These are phyloP conservation scores for Rosa persica DNA, from an alignment of 306 rosid genomes.

Conservation along the genomic window DNA sequence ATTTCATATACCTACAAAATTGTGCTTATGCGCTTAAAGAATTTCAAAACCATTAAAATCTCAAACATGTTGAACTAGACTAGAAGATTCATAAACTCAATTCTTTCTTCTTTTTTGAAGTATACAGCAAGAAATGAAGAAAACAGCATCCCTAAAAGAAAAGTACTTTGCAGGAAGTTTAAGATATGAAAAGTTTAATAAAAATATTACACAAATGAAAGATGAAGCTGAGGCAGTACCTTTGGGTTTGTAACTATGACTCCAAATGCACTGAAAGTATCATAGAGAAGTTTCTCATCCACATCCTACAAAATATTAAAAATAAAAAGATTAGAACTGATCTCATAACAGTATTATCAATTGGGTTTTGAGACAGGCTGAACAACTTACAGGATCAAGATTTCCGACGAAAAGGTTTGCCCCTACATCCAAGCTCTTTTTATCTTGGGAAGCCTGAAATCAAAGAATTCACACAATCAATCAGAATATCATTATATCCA, in stretches of 20 bases:
- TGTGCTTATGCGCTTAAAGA: background rate
- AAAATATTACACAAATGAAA: background rate
- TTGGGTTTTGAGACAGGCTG: conserved; percentile 2
- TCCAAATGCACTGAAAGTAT: conserved; percentile 99
- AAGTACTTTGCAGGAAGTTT: background rate
- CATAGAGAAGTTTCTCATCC: conserved; percentile 93
- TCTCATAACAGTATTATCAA: background rate
- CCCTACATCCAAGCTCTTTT: conserved; percentile 95
- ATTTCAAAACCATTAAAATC: background rate
- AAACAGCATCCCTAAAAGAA: background rate
- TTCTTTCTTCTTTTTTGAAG: background rate
- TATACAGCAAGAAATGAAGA: background rate
- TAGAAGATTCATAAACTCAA: background rate
- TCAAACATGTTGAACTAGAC: too few relatives aligned
- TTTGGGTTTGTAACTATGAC: conserved; percentile 96
- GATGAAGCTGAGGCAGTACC: conserved; percentile 44
- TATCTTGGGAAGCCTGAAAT: conserved; percentile 93
- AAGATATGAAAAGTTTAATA: background rate
- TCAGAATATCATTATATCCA: background rate
- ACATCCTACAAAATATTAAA: conserved; percentile 67
- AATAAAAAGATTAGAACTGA: conserved; percentile 4
- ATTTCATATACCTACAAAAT: background rate
- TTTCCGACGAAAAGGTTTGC: conserved; percentile 97
- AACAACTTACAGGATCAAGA: conserved; percentile 82
- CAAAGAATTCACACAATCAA: conserved; percentile 14